A percentile compares a stretch with the other conserved stretches of the same genome.
Conservation (phyloP, 1,284 basidiomycete species). For the Cutaneotrichosporon mucoides region DNA sequence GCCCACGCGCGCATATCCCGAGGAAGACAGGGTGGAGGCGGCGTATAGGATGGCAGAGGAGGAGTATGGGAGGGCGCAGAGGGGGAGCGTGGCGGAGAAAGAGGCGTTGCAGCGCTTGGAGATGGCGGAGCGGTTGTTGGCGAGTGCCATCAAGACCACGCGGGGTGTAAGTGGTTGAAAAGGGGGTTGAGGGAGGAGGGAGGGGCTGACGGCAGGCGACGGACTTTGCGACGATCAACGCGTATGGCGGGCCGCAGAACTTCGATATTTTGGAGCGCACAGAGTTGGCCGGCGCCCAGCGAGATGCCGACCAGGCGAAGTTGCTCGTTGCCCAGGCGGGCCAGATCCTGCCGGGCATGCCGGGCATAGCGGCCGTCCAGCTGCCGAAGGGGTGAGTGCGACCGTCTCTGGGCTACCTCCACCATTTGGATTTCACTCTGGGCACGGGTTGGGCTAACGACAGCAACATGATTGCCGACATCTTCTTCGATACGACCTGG, state of each 20-base stretch:
- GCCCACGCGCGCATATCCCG: conserved; percentile 19
- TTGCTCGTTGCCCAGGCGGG: conserved; percentile 19
- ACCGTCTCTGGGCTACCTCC: no score
- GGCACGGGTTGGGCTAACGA: no score
- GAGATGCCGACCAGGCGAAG: conserved; percentile 17
- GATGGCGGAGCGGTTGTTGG: conserved; percentile 13
- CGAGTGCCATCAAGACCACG: not conserved
- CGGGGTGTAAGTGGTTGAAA: conserved; percentile 1
- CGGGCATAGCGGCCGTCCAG: conserved; percentile 4
- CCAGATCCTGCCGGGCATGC: conserved; percentile 14
- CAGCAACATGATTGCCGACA: conserved; percentile 19
- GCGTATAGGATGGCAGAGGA: not conserved
- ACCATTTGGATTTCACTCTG: no score
- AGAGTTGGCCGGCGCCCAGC: conserved; percentile 21
- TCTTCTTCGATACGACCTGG: conserved; percentile 24
- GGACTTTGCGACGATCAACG: not conserved
- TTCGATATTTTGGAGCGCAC: conserved; percentile 13
- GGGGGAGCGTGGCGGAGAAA: conserved; percentile 12
- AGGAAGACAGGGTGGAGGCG: conserved; percentile 20
- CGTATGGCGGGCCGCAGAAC: not conserved
- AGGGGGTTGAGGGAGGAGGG: conserved; percentile 3
- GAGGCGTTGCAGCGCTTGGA: conserved; percentile 14
- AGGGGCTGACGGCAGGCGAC: not conserved
- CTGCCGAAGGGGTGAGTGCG: conserved; percentile 18
- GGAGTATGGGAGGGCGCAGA: conserved; percentile 16